Conservation (phyloP, 306 rosid species). For the Cicer pinnatifidum region DNA sequence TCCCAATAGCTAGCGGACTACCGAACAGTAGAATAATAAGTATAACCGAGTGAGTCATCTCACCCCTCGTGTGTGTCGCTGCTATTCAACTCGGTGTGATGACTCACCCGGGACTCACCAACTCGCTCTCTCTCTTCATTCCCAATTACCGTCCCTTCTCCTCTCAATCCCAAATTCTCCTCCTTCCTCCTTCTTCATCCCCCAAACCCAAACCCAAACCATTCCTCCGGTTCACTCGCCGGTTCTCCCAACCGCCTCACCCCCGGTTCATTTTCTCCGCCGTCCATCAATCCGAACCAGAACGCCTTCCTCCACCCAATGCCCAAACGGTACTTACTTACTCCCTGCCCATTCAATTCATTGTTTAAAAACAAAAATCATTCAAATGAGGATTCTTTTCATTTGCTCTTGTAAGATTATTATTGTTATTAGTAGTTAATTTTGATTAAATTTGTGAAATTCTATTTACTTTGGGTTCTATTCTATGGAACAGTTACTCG, state of each 20-base stretch:
- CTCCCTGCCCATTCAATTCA: constrained; percentile 14
- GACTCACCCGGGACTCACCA: constrained; percentile 67
- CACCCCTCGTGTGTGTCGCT: too few relatives aligned
- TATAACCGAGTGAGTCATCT: too few relatives aligned
- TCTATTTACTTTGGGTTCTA: not conserved
- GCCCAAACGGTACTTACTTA: constrained; percentile 29
- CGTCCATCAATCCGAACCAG: constrained; percentile 46
- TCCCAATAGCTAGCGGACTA: too few relatives aligned
- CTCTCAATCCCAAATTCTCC: constrained; percentile 45
- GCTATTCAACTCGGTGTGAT: constrained; percentile 45
- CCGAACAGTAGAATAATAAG: too few relatives aligned
- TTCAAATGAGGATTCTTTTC: not conserved
- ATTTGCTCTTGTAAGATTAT: not conserved
- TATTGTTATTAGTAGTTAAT: not conserved
- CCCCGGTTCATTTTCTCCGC: constrained; percentile 11
- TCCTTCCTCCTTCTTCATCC: not conserved
- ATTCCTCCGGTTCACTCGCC: constrained; percentile 42
- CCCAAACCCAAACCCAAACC: constrained; percentile 43
- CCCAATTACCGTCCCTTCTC: constrained; percentile 35
- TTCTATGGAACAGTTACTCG: too few relatives aligned
- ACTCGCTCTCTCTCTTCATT: constrained; percentile 63
- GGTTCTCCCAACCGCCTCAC: not conserved
- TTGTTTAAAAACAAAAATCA: not conserved
- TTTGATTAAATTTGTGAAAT: not conserved
- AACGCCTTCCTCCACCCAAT: constrained; percentile 42